Conservation (phyloP, 257 asterid species). For the Solanum gracilifrons region DNA sequence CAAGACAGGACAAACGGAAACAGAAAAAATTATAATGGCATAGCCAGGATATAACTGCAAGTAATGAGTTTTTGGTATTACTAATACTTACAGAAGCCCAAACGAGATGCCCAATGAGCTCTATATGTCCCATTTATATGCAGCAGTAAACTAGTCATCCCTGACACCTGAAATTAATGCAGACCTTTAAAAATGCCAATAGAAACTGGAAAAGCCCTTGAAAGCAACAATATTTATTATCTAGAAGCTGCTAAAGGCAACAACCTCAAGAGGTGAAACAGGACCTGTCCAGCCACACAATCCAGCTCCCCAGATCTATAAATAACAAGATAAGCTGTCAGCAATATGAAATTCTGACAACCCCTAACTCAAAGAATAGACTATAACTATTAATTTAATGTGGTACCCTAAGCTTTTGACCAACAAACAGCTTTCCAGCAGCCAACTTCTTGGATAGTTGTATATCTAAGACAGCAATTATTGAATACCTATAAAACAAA, state of each 20-base stretch:
- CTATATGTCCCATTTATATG: slow-evolving; percentile 88
- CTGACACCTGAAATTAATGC: slow-evolving; percentile 47
- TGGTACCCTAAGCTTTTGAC: slow-evolving; percentile 87
- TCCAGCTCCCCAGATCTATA: slow-evolving; percentile 95
- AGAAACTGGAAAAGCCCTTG: neutral
- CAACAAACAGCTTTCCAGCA: slow-evolving; percentile 73
- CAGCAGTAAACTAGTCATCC: slow-evolving; percentile 40
- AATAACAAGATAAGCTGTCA: slow-evolving; percentile 52
- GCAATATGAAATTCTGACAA: slow-evolving; percentile 20
- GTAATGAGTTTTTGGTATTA: neutral
- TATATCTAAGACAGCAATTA: slow-evolving; percentile 70
- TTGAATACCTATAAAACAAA: slow-evolving; percentile 51
- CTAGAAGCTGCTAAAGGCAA: neutral
- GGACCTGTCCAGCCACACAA: slow-evolving; percentile 84
- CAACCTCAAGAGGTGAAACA: slow-evolving; percentile 81
- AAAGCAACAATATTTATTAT: neutral
- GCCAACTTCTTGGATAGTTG: slow-evolving; percentile 57
- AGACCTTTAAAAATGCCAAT: slow-evolving; percentile 4
- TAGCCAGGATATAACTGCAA: neutral
- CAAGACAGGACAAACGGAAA: slow-evolving; percentile 8
- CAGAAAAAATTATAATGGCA: slow-evolving; percentile 8
- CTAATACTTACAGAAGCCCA: slow-evolving; percentile 75
- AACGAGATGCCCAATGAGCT: slow-evolving; percentile 93
- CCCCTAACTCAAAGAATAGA: neutral
- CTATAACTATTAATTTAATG: slow-evolving; percentile 9